Conservation (phyloP, 441 rosid species). For the Gossypium trilobum region DNA sequence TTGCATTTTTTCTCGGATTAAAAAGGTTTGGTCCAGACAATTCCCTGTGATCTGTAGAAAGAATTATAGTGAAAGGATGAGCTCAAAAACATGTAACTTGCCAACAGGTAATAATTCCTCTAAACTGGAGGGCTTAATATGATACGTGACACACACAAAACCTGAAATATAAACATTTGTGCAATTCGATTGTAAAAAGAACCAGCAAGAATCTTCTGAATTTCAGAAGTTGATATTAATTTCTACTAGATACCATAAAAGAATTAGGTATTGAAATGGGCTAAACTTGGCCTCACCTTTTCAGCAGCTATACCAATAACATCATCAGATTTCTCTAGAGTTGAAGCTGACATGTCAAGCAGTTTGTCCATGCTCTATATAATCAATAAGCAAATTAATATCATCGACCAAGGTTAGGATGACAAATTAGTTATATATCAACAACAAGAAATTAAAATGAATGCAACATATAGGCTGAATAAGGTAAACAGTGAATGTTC, state of each 20-base stretch:
- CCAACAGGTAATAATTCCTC: neutral
- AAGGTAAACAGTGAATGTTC: neutral
- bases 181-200: neutral
- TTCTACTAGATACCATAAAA: neutral
- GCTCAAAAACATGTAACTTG: conserved; percentile 1
- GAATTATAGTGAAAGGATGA: conserved; percentile 10
- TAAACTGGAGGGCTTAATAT: neutral
- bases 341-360: conserved; percentile 35
- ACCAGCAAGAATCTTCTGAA: neutral
- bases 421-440: neutral
- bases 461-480: neutral
- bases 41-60: conserved; percentile 14
- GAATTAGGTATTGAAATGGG: neutral
- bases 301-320: conserved; percentile 27
- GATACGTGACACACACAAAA: neutral
- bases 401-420: neutral
- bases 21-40: neutral
- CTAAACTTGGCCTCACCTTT: conserved; percentile 24
- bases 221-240: neutral
- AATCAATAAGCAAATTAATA: conserved; percentile 4
- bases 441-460: neutral
- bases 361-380: conserved; percentile 48
- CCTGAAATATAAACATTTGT: neutral
- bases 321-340: conserved; percentile 32
- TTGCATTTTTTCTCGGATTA: conserved; percentile 11